Conservation (phyloP, 2,329 filamentous ascomycete genomes). For the Pseudogymnoascus sp. region DNA sequence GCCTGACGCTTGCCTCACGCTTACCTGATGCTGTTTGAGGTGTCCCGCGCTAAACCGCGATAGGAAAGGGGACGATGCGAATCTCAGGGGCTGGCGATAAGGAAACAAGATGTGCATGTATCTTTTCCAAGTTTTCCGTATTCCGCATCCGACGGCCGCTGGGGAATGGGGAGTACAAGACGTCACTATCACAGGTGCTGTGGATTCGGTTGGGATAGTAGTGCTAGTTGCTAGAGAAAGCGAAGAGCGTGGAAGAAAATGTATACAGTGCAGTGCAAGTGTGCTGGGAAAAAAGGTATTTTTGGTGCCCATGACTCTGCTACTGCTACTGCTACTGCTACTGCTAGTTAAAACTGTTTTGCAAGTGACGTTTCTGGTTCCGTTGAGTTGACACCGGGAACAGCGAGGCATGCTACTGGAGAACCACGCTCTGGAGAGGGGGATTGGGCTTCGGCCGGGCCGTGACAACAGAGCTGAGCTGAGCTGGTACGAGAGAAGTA, state of each 20-base stretch:
- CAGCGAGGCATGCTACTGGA: not conserved
- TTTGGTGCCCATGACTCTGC: too few species aligned
- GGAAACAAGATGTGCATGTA: not conserved
- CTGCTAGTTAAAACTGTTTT: too few species aligned
- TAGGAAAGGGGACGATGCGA: not conserved
- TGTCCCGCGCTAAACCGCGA: not conserved
- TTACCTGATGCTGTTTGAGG: not conserved
- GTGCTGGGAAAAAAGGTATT: too few species aligned
- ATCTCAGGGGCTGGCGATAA: slow-evolving; percentile 6
- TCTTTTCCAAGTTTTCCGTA: not conserved
- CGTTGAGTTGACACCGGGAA: slow-evolving; percentile 1
- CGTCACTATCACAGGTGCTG: not conserved
- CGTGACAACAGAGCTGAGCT: not conserved
- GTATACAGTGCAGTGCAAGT: not conserved
- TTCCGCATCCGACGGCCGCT: not conserved
- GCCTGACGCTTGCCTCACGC: not conserved
- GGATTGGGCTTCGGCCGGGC: not conserved
- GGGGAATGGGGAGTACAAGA: not conserved
- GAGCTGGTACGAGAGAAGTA: not conserved
- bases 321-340: too few species aligned
- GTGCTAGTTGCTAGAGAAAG: not conserved
- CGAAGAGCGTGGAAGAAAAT: not conserved
- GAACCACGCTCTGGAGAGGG: not conserved
- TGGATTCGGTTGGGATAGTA: not conserved
- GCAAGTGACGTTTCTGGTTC: not conserved